phyloP scores from a whole-genome alignment of 108 stramenopile species.

The Skeletonema marinoi region DNA sequence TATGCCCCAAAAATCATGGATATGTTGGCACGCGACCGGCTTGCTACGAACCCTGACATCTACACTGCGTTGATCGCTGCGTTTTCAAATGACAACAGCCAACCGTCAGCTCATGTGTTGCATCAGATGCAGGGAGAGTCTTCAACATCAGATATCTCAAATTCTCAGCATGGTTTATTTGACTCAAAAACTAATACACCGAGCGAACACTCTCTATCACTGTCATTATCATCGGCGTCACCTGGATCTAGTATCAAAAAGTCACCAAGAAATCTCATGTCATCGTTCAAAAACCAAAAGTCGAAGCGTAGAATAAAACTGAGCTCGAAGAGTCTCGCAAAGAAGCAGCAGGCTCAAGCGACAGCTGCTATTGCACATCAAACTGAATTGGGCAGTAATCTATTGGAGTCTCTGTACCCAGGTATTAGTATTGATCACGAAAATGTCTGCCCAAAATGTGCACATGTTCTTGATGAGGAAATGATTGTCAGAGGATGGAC shows the following conservation, averaged over 20 bases:
- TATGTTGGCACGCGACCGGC: conserved; percentile 65
- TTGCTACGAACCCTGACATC: conserved; percentile 67
- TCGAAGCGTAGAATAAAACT: neutral
- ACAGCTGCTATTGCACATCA: conserved; percentile 58
- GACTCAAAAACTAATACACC: conserved; percentile 5
- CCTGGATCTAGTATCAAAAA: conserved; percentile 1
- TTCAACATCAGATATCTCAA: conserved; percentile 18
- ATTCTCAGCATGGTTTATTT: conserved; percentile 15
- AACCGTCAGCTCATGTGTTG: conserved; percentile 6
- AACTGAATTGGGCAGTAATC: conserved; percentile 64
- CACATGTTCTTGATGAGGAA: conserved; percentile 48
- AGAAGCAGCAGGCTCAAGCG: conserved; percentile 15
- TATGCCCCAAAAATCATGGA: conserved; percentile 69
- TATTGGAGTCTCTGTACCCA: conserved; percentile 73
- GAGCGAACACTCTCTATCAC: neutral
- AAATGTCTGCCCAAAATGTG: conserved; percentile 74
- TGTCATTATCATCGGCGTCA: neutral
- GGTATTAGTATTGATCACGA: conserved; percentile 65
- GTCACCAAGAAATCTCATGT: neutral
- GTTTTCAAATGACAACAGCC: conserved; percentile 49
- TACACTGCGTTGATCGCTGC: conserved; percentile 68
- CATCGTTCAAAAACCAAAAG: conserved; percentile 6
- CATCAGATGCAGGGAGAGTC: conserved; percentile 11
- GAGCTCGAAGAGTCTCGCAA: neutral
- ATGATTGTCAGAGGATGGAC: conserved; percentile 72